These are phyloP conservation scores for Didymella arachidicola DNA, from an alignment of 2,329 filamentous ascomycete species.

Conservation along the genomic window DNA sequence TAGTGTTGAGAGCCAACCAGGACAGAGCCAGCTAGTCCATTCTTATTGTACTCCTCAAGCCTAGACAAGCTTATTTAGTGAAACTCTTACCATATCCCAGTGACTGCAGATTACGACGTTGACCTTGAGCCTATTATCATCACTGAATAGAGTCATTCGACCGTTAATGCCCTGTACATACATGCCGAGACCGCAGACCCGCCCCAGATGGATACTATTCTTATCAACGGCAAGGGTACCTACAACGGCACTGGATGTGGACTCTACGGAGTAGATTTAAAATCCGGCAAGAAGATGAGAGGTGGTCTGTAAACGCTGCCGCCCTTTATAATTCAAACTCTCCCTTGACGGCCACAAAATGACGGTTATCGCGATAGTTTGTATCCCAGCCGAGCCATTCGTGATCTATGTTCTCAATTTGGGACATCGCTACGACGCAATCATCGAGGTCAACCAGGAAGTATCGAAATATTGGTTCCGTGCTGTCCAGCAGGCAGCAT, in stretches of 20 bases:
- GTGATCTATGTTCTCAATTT: background rate
- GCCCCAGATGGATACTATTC: background rate
- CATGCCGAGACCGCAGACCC: background rate
- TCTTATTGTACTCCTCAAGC: background rate
- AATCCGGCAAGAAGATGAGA: background rate
- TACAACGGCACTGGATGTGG: background rate
- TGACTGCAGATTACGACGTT: background rate
- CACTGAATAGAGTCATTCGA: background rate
- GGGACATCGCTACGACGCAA: background rate
- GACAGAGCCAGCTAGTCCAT: background rate
- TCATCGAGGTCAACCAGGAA: background rate
- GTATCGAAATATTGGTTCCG: background rate
- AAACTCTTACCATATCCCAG: background rate
- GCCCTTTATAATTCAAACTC: background rate
- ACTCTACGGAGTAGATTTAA: background rate
- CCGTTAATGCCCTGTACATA: background rate
- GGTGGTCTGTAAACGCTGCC: background rate
- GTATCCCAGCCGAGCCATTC: background rate
- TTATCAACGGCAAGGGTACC: background rate
- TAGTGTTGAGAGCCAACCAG: background rate
- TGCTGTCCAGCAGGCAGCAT: background rate
- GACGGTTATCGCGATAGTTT: background rate
- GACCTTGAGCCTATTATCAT: background rate
- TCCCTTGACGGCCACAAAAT: background rate
- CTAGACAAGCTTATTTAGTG: background rate